Conservation (phyloP, 2,329 filamentous ascomycete genomes). For the Sporothrix mexicana region DNA sequence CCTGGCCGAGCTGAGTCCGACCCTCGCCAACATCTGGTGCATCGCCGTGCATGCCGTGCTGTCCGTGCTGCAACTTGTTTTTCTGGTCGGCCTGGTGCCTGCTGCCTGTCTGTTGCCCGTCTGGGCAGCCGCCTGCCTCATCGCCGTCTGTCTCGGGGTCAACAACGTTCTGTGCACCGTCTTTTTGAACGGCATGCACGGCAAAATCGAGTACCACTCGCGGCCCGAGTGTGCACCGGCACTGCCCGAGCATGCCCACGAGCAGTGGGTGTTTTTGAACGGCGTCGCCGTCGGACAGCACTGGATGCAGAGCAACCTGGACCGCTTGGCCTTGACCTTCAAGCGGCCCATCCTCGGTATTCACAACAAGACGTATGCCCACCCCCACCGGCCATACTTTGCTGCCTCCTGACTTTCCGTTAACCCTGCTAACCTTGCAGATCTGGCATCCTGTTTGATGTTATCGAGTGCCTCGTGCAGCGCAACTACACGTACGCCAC, state of each 20-base stretch:
- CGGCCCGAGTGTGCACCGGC: constrained; percentile 58
- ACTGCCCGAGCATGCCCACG: constrained; percentile 59
- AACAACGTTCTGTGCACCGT: constrained; percentile 58
- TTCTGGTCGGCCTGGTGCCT: constrained; percentile 66
- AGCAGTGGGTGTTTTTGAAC: constrained; percentile 83
- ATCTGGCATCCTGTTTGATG: constrained; percentile 73
- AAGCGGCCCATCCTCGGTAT: constrained; percentile 72
- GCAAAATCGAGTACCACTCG: constrained; percentile 55
- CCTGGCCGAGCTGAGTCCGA: constrained; percentile 69
- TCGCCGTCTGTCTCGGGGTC: constrained; percentile 54
- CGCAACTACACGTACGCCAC: constrained; percentile 76
- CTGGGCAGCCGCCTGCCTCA: constrained; percentile 52
- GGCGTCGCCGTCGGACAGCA: constrained; percentile 70
- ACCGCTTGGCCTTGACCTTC: constrained; percentile 74
- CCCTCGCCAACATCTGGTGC: constrained; percentile 60
- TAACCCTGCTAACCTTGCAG: constrained; percentile 34
- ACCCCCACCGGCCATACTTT: not conserved
- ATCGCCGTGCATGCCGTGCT: constrained; percentile 65
- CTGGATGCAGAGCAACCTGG: constrained; percentile 73
- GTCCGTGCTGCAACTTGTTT: constrained; percentile 62
- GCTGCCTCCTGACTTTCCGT: no score
- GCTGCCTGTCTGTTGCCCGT: constrained; percentile 55
- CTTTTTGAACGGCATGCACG: constrained; percentile 60
- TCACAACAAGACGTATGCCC: constrained; percentile 69
- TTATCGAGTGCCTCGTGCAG: constrained; percentile 78